A percentile compares a stretch with the other conserved stretches of the same genome.
Conservation (phyloP, 495 filamentous ascomycete species). For the Delitschia confertaspora region DNA sequence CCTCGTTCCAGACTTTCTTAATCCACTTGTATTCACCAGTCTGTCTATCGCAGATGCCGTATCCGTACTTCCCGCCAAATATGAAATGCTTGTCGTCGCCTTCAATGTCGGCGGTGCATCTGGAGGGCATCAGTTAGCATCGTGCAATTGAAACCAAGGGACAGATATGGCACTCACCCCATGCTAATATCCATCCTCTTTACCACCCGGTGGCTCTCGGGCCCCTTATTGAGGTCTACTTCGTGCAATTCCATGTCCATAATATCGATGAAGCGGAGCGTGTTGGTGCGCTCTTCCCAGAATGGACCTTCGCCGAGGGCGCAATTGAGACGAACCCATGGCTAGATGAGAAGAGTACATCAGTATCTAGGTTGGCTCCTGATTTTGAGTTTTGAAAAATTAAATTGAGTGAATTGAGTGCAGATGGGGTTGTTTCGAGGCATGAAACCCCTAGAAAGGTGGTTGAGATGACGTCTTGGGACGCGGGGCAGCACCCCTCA, state of each 20-base stretch:
- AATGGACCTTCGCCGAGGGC: conserved; percentile 75
- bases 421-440: neutral
- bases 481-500: neutral
- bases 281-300: conserved; percentile 58
- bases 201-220: conserved; percentile 53
- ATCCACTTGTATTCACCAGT: conserved; percentile 57
- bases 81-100: conserved; percentile 58
- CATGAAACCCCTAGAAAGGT: conserved; percentile 10
- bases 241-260: conserved; percentile 66
- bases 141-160: neutral
- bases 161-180: conserved; percentile 43
- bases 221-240: conserved; percentile 58
- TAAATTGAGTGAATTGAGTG: conserved; percentile 4
- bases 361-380: neutral
- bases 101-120: conserved; percentile 76
- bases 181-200: conserved; percentile 54
- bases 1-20: conserved; percentile 48
- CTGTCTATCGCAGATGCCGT: conserved; percentile 62
- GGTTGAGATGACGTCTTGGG: neutral
- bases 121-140: conserved; percentile 22
- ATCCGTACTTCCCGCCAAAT: conserved; percentile 72
- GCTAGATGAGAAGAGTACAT: conserved; percentile 37
- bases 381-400: neutral
- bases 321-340: conserved; percentile 66
- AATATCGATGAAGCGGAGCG: conserved; percentile 85